These are phyloP conservation scores for Amauroascus niger DNA, from an alignment of 2,329 filamentous ascomycete genomes.

Conservation along the genomic window DNA sequence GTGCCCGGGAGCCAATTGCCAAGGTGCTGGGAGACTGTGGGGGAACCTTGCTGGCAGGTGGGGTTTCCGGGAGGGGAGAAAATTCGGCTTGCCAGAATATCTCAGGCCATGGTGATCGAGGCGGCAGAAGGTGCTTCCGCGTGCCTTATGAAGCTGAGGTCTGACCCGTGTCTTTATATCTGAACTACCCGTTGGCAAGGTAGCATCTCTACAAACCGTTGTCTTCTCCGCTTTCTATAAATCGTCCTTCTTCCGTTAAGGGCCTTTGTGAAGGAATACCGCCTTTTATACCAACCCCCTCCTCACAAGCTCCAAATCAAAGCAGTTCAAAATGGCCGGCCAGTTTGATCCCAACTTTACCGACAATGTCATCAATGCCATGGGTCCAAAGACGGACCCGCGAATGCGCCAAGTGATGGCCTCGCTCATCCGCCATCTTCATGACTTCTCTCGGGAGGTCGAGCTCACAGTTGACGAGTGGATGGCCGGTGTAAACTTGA, in stretches of 20 bases:
- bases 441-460: constrained; percentile 51
- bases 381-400: constrained; percentile 59
- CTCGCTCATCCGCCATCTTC: constrained; percentile 46
- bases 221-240: not conserved
- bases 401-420: constrained; percentile 55
- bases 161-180: not conserved
- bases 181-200: not conserved
- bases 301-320: not conserved
- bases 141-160: not conserved
- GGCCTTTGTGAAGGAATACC: not conserved
- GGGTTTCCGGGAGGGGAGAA: constrained; percentile 3
- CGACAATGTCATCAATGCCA: constrained; percentile 62
- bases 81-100: not conserved
- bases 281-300: not conserved
- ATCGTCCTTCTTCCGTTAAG: not conserved
- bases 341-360: constrained; percentile 43
- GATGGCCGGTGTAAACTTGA: constrained; percentile 47
- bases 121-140: not conserved
- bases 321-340: not conserved
- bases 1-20: not conserved
- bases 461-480: constrained; percentile 51
- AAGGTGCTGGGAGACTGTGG: constrained; percentile 1
- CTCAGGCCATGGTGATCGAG: not conserved
- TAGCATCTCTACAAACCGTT: not conserved
- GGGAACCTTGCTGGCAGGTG: not conserved